Evolutionary conservation across 306 rosid genomes (phyloP).

Genomic region (Trichosanthes truncata): DNA sequence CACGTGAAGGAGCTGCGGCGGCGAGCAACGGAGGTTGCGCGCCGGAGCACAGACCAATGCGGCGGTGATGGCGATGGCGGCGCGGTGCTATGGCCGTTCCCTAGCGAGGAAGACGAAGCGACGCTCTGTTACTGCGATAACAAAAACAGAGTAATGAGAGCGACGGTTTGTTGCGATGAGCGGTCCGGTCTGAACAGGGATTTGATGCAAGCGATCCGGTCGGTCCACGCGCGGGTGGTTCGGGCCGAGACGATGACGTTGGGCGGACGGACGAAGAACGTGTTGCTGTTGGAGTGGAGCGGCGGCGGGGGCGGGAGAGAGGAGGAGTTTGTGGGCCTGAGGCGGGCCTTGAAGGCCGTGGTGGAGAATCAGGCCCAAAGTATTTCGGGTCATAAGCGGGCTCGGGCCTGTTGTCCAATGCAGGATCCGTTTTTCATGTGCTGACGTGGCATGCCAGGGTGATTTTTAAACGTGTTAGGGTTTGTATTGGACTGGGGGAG

Average conservation of each 20-base stretch:
- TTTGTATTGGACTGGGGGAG: not conserved
- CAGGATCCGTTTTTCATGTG: not conserved
- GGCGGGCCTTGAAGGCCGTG: conserved; percentile 72
- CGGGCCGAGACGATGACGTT: conserved; percentile 79
- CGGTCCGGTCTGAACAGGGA: conserved; percentile 65
- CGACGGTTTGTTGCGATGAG: conserved; percentile 74
- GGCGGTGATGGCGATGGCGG: conserved; percentile 14
- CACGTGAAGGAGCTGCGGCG: conserved; percentile 55
- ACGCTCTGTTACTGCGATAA: conserved; percentile 39
- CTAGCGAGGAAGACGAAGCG: conserved; percentile 56
- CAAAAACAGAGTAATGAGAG: conserved; percentile 30
- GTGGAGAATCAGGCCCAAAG: conserved; percentile 53
- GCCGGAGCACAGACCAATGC: conserved; percentile 12
- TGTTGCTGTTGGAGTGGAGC: conserved; percentile 47
- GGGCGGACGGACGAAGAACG: conserved; percentile 66
- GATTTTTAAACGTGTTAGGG: not conserved
- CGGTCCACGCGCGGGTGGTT: conserved; percentile 41
- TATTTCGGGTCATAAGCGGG: conserved; percentile 41
- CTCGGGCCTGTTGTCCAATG: conserved; percentile 15
- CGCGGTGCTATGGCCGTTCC: conserved; percentile 32
- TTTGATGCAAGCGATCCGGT: conserved; percentile 37
- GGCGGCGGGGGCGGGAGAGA: conserved; percentile 12
- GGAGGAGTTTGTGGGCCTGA: conserved; percentile 32
- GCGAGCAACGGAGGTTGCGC: conserved; percentile 37
- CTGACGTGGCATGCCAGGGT: not conserved